These are phyloP conservation scores for Chrysosporium queenslandicum DNA, from an alignment of 2,329 filamentous ascomycete genomes.

Conservation along the genomic window DNA sequence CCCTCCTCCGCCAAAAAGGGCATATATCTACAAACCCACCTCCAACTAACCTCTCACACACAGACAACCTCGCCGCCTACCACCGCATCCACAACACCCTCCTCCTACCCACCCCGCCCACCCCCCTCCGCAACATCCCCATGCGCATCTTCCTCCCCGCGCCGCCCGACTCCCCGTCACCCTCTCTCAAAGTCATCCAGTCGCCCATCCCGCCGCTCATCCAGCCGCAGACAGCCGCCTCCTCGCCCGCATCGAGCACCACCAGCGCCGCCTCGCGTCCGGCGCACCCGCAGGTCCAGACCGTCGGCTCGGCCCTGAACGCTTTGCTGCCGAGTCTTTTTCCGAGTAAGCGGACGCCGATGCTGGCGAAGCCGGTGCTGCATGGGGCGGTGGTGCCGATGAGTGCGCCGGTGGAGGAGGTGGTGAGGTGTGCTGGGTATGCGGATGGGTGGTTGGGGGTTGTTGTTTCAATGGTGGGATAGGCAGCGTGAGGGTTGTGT, in stretches of 20 bases:
- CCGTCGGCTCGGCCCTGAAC: slow-evolving; percentile 68
- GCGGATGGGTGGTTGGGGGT: slow-evolving; percentile 86
- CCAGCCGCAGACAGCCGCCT: slow-evolving; percentile 21
- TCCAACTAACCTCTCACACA: no score
- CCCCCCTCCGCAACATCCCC: slow-evolving; percentile 71
- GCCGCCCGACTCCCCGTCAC: slow-evolving; percentile 43
- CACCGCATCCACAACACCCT: slow-evolving; percentile 65
- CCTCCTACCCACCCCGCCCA: slow-evolving; percentile 57
- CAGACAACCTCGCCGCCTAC: slow-evolving; percentile 64
- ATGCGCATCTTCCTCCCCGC: slow-evolving; percentile 75
- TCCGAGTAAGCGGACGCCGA: slow-evolving; percentile 70
- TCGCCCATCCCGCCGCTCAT: slow-evolving; percentile 53
- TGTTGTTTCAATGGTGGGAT: slow-evolving; percentile 54
- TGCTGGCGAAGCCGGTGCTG: slow-evolving; percentile 72
- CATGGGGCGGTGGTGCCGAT: slow-evolving; percentile 81
- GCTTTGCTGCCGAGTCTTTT: slow-evolving; percentile 69
- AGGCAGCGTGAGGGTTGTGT: neutral
- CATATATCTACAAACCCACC: slow-evolving; percentile 48
- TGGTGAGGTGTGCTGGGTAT: slow-evolving; percentile 75
- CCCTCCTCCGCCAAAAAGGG: slow-evolving; percentile 47
- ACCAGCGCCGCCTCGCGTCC: slow-evolving; percentile 14
- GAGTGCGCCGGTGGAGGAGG: slow-evolving; percentile 64
- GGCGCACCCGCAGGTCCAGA: slow-evolving; percentile 46
- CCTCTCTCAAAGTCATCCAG: slow-evolving; percentile 60
- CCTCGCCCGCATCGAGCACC: slow-evolving; percentile 16